These are phyloP conservation scores for Wickerhamiella musiphila DNA, from an alignment of 805 yeast genomes.

Conservation along the genomic window DNA sequence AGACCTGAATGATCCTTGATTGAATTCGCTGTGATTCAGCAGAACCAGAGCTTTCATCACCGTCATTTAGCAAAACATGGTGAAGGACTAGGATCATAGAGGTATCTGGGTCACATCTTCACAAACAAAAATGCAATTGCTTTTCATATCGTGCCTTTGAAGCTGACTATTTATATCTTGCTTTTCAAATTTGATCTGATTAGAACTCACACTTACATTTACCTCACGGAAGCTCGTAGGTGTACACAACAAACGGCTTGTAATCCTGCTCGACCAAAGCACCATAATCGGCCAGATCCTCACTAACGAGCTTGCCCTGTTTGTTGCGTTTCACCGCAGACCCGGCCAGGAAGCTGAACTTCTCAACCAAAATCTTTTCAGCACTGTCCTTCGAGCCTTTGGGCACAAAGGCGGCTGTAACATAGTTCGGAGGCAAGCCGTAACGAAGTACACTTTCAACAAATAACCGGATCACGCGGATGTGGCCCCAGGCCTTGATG, in stretches of 20 bases:
- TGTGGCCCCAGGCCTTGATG: constrained; percentile 73
- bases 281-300: constrained; percentile 71
- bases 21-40: too few relatives aligned
- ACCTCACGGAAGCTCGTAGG: constrained; percentile 25
- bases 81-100: too few relatives aligned
- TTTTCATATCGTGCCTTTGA: too few relatives aligned
- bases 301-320: constrained; percentile 52
- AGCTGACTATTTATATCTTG: too few relatives aligned
- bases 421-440: constrained; percentile 89
- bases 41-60: too few relatives aligned
- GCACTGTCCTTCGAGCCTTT: constrained; percentile 32
- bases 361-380: constrained; percentile 48
- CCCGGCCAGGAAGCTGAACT: constrained; percentile 84
- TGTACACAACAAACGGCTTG: constrained; percentile 87
- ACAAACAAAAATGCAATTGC: too few relatives aligned
- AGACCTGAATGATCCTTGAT: too few relatives aligned
- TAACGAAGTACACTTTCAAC: constrained; percentile 90
- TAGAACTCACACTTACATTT: not conserved
- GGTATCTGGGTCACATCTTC: too few relatives aligned
- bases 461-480: constrained; percentile 70
- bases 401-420: constrained; percentile 33
- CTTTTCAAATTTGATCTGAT: too few relatives aligned
- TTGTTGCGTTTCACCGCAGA: constrained; percentile 60
- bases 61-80: too few relatives aligned
- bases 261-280: constrained; percentile 86